phyloP scores from a whole-genome alignment of 306 rosid species.

The Hippophae gyantsensis region DNA sequence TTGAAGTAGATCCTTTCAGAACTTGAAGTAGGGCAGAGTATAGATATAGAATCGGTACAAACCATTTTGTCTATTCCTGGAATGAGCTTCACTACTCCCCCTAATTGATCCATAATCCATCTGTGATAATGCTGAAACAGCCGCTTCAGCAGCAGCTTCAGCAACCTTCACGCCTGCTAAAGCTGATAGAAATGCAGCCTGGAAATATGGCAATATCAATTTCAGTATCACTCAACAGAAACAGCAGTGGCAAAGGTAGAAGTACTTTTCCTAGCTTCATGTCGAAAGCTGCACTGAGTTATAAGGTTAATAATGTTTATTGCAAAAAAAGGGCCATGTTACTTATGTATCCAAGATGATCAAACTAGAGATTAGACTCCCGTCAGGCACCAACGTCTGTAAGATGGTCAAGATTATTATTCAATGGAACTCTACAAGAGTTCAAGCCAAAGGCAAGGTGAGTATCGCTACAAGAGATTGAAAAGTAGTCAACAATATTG shows the following conservation, averaged over 20 bases:
- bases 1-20: background rate
- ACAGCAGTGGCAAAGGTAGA: background rate
- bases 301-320: background rate
- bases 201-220: slow-evolving; percentile 13
- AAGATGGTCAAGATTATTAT: background rate
- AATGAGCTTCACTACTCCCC: slow-evolving; percentile 24
- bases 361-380: background rate
- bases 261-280: background rate
- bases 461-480: too few species aligned
- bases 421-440: background rate
- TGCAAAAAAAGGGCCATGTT: background rate
- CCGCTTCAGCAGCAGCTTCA: slow-evolving; percentile 77
- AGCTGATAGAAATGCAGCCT: slow-evolving; percentile 90
- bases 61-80: slow-evolving; percentile 38
- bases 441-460: background rate
- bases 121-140: slow-evolving; percentile 48
- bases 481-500: too few species aligned
- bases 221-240: background rate
- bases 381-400: background rate
- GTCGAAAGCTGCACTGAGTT: background rate
- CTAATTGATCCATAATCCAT: slow-evolving; percentile 30
- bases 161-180: slow-evolving; percentile 66
- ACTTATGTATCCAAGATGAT: background rate
- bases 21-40: background rate
- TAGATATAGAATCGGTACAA: background rate